These are phyloP conservation scores for Fusarium caatingaense DNA, from an alignment of 2,329 filamentous ascomycete genomes.

Conservation along the genomic window DNA sequence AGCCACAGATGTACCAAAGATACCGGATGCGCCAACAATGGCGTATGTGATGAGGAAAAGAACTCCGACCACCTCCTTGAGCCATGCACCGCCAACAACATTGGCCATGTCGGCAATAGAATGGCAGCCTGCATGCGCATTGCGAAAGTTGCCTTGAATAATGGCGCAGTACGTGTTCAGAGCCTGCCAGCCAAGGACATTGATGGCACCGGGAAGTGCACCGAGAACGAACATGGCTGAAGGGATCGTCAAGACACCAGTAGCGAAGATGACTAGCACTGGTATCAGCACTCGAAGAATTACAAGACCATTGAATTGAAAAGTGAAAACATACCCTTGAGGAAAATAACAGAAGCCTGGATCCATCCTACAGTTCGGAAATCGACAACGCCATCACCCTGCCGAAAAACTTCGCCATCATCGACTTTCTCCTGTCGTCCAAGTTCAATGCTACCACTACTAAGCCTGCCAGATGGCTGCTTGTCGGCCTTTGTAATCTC, in stretches of 20 bases:
- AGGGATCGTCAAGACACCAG: constrained; percentile 56
- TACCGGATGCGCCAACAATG: constrained; percentile 66
- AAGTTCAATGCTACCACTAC: constrained; percentile 34
- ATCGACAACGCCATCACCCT: constrained; percentile 55
- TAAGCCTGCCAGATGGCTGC: constrained; percentile 16
- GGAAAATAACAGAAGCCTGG: constrained; percentile 60
- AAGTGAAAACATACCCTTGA: constrained; percentile 50
- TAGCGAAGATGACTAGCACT: constrained; percentile 55
- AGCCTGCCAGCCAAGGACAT: constrained; percentile 56
- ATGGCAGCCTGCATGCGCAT: constrained; percentile 54
- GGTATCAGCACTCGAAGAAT: not conserved
- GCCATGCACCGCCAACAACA: constrained; percentile 62
- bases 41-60: constrained; percentile 69
- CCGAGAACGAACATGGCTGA: constrained; percentile 57
- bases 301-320: not conserved
- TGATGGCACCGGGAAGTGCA: constrained; percentile 57
- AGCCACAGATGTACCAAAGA: constrained; percentile 68
- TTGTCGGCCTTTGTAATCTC: constrained; percentile 21
- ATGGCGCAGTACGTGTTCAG: constrained; percentile 57
- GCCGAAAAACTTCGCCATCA: constrained; percentile 59
- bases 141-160: constrained; percentile 55
- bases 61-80: constrained; percentile 64
- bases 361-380: constrained; percentile 62
- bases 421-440: constrained; percentile 37
- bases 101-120: constrained; percentile 61